Evolutionary conservation across 768 basidiomycete species (phyloP), one percentile per base, ranked within the genome.

Genomic region (Xerocomellus amylosporus): DNA sequence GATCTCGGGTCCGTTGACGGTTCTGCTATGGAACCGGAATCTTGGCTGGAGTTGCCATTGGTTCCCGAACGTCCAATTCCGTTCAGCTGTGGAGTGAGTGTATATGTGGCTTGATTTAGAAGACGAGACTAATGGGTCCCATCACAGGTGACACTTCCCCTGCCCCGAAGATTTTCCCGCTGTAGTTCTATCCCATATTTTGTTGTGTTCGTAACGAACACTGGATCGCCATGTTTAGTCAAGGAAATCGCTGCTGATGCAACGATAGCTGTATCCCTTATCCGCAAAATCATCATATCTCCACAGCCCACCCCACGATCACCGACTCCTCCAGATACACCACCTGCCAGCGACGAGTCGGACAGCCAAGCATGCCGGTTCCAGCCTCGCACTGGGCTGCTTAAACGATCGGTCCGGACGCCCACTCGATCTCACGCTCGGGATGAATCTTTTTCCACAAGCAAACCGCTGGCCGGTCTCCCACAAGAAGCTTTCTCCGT

Each of bases 11-110:
- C 83, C 3, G 60, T 76, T 20, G 84, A 86, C 60, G 80, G 78
- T 31, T 65, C 71, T 3, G 51, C 68, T 13, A 64, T 71, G 38
- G 69, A 76, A 47, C 73, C 77, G 4, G 76, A 78, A 38, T 79
- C 80, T 0, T 90, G 88, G 87, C 61, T 87, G 20, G 88, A 89
- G 66, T 79, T 86, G 68, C 82, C 85, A 34, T 69, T 90, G 39
- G 78, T 75, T 52, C 72, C 82, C 2, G 86, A 88, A 61, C 79
- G 86, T 24, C 76, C 77, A 0, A 76, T 87, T 22, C 82, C 86
- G 4, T 83, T 86, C 64, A 78, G 76, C 36, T 87, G 85, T 66
- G 86, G 83, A 22, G 88, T 88, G 60, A 66, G 86, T 76, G 6
- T 22, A n/a, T 34, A 4, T 28, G 15, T 22, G 14, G 3, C 13